These are phyloP conservation scores for Apiospora hydei DNA, from an alignment of 2,329 filamentous ascomycete genomes.

Conservation along the genomic window DNA sequence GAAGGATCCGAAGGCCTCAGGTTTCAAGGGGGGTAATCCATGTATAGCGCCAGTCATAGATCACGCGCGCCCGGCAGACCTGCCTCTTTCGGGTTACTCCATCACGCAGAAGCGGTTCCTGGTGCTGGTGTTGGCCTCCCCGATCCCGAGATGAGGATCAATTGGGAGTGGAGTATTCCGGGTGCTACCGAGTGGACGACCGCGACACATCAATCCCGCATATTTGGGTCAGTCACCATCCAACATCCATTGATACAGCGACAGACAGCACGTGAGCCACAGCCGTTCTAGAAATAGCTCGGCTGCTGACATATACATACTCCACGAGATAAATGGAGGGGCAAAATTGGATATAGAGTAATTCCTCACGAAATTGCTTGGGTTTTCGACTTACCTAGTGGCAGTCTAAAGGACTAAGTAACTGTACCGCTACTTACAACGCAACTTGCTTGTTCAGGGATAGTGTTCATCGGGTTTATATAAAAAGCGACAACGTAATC, in stretches of 20 bases:
- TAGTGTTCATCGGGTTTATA: not conserved
- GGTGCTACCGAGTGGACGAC: not conserved
- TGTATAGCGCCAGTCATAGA: constrained; percentile 16
- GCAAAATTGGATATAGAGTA: not conserved
- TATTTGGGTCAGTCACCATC: constrained; percentile 8
- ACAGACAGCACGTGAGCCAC: not conserved
- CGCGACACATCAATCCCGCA: not conserved
- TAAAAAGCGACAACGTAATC: not conserved
- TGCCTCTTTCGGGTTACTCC: not conserved
- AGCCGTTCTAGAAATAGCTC: constrained; percentile 3
- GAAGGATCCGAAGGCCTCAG: not conserved
- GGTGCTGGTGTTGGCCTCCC: not conserved
- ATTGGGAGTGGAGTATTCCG: not conserved
- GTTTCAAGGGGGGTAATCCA: not conserved
- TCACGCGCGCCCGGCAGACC: constrained; percentile 12
- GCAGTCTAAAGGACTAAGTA: too few relatives aligned
- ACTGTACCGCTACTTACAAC: not conserved
- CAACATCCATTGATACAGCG: too few relatives aligned
- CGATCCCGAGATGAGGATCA: not conserved
- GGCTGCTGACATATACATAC: not conserved
- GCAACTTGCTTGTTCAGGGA: not conserved
- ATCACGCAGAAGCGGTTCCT: constrained; percentile 4
- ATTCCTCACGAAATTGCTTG: not conserved
- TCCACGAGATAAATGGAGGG: not conserved
- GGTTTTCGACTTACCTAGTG: too few relatives aligned